Conservation (phyloP, 2,329 filamentous ascomycete genomes). For the Claviceps paspali region DNA sequence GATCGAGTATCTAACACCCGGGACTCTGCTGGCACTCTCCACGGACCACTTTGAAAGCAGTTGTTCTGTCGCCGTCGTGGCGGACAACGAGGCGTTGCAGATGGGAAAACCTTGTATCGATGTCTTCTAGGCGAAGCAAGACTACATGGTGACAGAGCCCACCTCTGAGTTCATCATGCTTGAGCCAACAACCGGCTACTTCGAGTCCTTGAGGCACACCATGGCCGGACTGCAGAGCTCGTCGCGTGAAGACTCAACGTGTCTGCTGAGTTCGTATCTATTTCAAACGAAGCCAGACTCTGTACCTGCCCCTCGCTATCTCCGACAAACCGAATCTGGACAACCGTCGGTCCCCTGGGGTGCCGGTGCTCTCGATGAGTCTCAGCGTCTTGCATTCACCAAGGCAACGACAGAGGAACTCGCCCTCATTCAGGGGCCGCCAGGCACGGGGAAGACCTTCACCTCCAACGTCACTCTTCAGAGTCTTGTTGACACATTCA, state of each 20-base stretch:
- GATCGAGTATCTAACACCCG: slow-evolving; percentile 35
- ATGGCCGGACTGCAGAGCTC: slow-evolving; percentile 56
- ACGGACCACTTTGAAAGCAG: slow-evolving; percentile 46
- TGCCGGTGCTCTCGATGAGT: slow-evolving; percentile 42
- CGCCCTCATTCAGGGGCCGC: slow-evolving; percentile 71
- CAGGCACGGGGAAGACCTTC: slow-evolving; percentile 61
- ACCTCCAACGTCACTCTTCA: slow-evolving; percentile 57
- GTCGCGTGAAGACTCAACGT: slow-evolving; percentile 24
- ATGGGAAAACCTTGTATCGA: slow-evolving; percentile 35
- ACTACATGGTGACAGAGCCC: slow-evolving; percentile 53
- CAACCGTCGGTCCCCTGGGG: slow-evolving; percentile 1
- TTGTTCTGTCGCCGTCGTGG: slow-evolving; percentile 58
- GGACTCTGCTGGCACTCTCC: slow-evolving; percentile 38
- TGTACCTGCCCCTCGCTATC: slow-evolving; percentile 14
- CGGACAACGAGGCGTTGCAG: slow-evolving; percentile 46
- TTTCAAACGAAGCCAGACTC: slow-evolving; percentile 26
- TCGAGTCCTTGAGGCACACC: slow-evolving; percentile 59
- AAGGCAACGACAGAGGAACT: slow-evolving; percentile 57
- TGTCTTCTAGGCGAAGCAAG: slow-evolving; percentile 48
- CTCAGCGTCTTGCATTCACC: slow-evolving; percentile 53
- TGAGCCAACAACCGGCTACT: slow-evolving; percentile 59
- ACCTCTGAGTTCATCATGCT: slow-evolving; percentile 61
- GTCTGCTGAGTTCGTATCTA: slow-evolving; percentile 48
- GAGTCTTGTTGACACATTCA: slow-evolving; percentile 26
- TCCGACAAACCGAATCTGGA: slow-evolving; percentile 8